Evolutionary conservation across 2,329 filamentous ascomycete genomes (phyloP).

Genomic region (Chalaropsis ovoidea): DNA sequence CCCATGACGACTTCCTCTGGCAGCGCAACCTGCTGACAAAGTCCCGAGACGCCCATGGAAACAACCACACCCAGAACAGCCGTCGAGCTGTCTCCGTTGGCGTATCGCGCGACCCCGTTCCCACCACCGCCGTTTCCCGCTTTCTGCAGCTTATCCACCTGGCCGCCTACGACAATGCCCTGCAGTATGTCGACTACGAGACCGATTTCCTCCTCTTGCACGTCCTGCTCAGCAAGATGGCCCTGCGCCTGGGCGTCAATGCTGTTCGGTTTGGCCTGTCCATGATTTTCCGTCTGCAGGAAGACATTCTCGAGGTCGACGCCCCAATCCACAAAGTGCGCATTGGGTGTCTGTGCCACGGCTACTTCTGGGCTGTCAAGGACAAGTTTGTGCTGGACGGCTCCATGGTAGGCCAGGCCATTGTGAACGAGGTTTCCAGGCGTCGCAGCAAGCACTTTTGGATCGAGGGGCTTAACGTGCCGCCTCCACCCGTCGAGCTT

Average conservation of each 20-base stretch:
- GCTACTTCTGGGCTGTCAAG: constrained; percentile 73
- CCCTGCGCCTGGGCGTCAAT: constrained; percentile 71
- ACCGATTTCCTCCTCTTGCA: constrained; percentile 68
- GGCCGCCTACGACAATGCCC: constrained; percentile 76
- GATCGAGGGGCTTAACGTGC: constrained; percentile 63
- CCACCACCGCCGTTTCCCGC: constrained; percentile 41
- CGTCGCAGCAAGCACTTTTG: constrained; percentile 67
- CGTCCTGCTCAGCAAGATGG: constrained; percentile 62
- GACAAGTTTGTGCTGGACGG: constrained; percentile 68
- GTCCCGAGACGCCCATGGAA: constrained; percentile 28
- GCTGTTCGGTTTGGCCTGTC: constrained; percentile 67
- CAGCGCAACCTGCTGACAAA: constrained; percentile 38
- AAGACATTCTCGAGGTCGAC: constrained; percentile 62
- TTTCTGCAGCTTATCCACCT: constrained; percentile 78
- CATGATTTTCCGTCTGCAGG: constrained; percentile 81
- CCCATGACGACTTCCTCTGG: constrained; percentile 45
- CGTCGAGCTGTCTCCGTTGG: constrained; percentile 60
- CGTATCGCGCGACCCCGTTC: constrained; percentile 45
- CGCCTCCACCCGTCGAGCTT: constrained; percentile 52
- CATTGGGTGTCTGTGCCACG: constrained; percentile 73
- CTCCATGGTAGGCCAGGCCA: constrained; percentile 56
- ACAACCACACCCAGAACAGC: constrained; percentile 29
- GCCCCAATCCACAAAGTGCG: constrained; percentile 63
- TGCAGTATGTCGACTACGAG: constrained; percentile 62
- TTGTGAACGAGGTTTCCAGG: constrained; percentile 65